A percentile compares a stretch with the other conserved stretches of the same genome.
Conservation (phyloP, 805 yeast genomes). For the Candida tammaniensis region DNA sequence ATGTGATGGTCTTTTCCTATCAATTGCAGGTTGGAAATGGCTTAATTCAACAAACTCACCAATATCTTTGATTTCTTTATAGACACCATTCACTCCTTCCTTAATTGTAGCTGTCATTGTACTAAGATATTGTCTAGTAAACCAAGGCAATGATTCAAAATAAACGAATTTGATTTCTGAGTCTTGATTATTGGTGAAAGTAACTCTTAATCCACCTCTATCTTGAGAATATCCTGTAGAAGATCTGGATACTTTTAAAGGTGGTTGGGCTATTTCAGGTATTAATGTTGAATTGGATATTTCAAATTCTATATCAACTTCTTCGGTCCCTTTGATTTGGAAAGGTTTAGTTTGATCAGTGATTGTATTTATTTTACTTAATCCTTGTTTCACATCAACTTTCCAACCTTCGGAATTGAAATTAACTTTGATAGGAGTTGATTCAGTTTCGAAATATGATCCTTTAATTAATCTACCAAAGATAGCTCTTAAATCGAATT, state of each 20-base stretch:
- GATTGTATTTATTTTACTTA: conserved; percentile 6
- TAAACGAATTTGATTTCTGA: conserved; percentile 53
- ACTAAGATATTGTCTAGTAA: conserved; percentile 76
- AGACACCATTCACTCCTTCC: conserved; percentile 16
- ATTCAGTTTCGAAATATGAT: conserved; percentile 45
- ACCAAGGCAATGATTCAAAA: conserved; percentile 91
- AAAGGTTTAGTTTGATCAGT: conserved; percentile 5
- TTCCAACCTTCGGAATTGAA: conserved; percentile 48
- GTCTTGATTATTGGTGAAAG: conserved; percentile 64
- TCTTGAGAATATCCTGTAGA: conserved; percentile 91
- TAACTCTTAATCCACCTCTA: conserved; percentile 82
- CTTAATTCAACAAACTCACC: conserved; percentile 44
- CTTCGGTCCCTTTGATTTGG: conserved; percentile 38
- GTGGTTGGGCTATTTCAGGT: conserved; percentile 26
- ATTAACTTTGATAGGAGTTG: conserved; percentile 45
- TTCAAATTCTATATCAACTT: conserved; percentile 22
- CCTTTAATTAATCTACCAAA: conserved; percentile 72
- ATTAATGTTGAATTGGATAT: conserved; percentile 47
- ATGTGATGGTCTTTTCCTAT: conserved; percentile 78
- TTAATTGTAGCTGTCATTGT: conserved; percentile 47
- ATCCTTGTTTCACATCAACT: conserved; percentile 19
- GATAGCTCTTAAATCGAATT: conserved; percentile 57
- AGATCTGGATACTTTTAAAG: conserved; percentile 74
- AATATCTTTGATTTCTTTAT: conserved; percentile 14
- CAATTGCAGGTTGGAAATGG: conserved; percentile 73